phyloP scores from a whole-genome alignment of 805 yeast genomes.

The Sugiyamaella chiloensis region DNA sequence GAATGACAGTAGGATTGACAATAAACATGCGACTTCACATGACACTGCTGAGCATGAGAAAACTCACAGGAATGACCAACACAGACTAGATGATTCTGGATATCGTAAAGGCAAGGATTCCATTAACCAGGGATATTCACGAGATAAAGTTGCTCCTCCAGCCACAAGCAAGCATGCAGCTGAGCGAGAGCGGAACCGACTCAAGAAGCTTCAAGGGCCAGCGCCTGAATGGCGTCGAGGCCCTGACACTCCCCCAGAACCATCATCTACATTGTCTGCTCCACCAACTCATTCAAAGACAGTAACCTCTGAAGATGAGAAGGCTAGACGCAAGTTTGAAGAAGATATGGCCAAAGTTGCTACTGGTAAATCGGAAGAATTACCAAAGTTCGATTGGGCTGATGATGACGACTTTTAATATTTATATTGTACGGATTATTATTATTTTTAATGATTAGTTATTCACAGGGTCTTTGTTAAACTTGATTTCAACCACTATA shows the following conservation, averaged over 20 bases:
- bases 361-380: neutral
- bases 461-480: too few species aligned
- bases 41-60: neutral
- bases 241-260: too few species aligned
- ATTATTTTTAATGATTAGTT: too few species aligned
- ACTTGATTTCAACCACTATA: too few species aligned
- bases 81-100: neutral
- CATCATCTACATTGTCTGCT: too few species aligned
- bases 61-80: neutral
- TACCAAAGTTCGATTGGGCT: conserved; percentile 1
- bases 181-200: conserved; percentile 1
- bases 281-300: too few species aligned
- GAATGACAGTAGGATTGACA: too few species aligned
- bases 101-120: neutral
- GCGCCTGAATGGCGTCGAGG: neutral
- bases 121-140: neutral
- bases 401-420: neutral
- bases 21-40: neutral
- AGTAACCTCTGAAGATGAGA: neutral
- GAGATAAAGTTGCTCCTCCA: neutral
- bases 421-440: too few species aligned
- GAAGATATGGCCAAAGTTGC: conserved; percentile 1
- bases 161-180: neutral
- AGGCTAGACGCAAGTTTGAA: neutral
- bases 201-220: neutral